Conservation (phyloP, 176 grass and related monocot genomes). For the Ensete ventricosum region DNA sequence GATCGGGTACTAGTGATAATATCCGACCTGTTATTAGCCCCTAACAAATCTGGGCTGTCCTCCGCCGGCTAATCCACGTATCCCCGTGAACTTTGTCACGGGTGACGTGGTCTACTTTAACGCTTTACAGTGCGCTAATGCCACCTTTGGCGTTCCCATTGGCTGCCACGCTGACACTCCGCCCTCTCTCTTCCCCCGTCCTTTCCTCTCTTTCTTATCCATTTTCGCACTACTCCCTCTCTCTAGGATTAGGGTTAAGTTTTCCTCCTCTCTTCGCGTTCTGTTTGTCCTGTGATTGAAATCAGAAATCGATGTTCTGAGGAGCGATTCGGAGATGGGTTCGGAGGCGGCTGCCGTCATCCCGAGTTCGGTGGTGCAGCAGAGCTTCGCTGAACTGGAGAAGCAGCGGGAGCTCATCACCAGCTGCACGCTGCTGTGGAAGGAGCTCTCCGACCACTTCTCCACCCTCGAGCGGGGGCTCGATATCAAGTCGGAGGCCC, state of each 20-base stretch:
- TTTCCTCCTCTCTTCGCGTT: constrained; percentile 16
- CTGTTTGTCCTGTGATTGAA: not conserved
- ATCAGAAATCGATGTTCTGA: not conserved
- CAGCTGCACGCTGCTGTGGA: constrained; percentile 61
- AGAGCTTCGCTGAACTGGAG: constrained; percentile 68
- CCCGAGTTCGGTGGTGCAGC: constrained; percentile 31
- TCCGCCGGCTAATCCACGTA: too few species aligned
- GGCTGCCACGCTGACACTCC: not conserved
- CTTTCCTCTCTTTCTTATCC: not conserved
- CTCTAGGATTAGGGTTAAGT: constrained; percentile 54
- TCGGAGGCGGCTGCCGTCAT: constrained; percentile 8
- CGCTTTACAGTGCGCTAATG: too few species aligned
- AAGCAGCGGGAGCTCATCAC: constrained; percentile 64
- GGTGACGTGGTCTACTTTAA: too few species aligned
- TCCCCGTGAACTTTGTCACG: too few species aligned
- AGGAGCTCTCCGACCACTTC: constrained; percentile 65
- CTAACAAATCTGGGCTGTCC: not conserved
- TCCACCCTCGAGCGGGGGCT: constrained; percentile 46
- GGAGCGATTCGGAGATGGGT: constrained; percentile 21
- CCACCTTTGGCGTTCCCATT: too few species aligned
- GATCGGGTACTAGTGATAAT: too few species aligned
- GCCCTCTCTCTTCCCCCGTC: not conserved
- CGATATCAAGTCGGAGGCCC: constrained; percentile 42
- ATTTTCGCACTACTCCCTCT: constrained; percentile 17
- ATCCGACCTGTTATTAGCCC: too few species aligned